Conservation (phyloP, 1,284 basidiomycete species). For the Omphalotus olearius region DNA sequence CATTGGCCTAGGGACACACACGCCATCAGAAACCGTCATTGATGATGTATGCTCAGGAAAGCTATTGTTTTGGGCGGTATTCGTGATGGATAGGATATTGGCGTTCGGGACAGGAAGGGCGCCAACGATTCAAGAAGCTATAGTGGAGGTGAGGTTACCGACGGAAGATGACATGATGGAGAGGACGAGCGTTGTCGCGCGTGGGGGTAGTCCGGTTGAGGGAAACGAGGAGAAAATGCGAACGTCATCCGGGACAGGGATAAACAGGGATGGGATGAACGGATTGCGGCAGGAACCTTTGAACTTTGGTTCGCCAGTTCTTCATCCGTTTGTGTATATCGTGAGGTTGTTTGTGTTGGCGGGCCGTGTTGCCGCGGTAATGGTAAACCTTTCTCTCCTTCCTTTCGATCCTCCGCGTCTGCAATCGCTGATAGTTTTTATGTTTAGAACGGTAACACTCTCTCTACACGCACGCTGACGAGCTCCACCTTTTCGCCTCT, state of each 20-base stretch:
- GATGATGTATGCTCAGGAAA: background rate
- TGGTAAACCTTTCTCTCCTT: no score
- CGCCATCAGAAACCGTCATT: no score
- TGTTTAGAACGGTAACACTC: no score
- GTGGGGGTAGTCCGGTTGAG: constrained; percentile 17
- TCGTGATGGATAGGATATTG: constrained; percentile 30
- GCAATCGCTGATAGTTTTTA: no score
- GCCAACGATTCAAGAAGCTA: constrained; percentile 32
- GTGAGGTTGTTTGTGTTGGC: constrained; percentile 37
- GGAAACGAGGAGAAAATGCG: constrained; percentile 15
- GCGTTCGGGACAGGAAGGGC: constrained; percentile 30
- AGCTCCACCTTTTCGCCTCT: no score
- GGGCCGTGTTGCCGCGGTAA: constrained; percentile 26
- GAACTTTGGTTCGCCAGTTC: no score
- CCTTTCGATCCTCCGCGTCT: no score
- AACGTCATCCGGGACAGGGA: no score
- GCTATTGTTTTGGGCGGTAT: background rate
- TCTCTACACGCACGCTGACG: no score
- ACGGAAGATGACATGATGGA: constrained; percentile 30
- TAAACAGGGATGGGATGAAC: no score
- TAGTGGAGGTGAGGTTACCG: constrained; percentile 36
- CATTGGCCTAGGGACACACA: no score
- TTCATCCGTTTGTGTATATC: constrained; percentile 29
- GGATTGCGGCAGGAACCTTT: no score
- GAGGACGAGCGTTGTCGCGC: constrained; percentile 20